A percentile compares a stretch with the other conserved stretches of the same genome.
phyloP scores from a whole-genome alignment of 2,329 filamentous ascomycete genomes.

The Sporothrix brunneoviolacea region DNA sequence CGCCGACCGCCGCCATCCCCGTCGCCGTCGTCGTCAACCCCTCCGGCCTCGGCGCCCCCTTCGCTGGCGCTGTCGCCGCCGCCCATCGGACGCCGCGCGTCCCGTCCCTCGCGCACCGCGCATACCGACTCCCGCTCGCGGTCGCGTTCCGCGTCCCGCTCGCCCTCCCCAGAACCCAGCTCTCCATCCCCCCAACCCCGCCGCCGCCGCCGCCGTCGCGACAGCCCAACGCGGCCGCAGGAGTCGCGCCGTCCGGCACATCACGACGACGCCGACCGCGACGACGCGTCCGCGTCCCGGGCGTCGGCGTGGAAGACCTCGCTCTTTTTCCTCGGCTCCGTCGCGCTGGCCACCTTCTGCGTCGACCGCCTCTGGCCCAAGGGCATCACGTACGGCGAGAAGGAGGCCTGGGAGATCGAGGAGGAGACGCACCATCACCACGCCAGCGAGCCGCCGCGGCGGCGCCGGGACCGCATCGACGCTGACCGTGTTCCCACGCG shows the following conservation, averaged over 20 bases:
- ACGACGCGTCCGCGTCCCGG: background rate
- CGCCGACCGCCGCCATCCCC: background rate
- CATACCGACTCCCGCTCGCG: background rate
- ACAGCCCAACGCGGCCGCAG: background rate
- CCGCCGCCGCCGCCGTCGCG: background rate
- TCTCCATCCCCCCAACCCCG: background rate
- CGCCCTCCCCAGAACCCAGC: background rate
- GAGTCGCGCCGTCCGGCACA: background rate
- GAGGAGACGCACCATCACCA: constrained; percentile 4
- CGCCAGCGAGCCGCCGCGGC: background rate
- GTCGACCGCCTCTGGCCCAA: constrained; percentile 35
- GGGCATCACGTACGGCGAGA: constrained; percentile 31
- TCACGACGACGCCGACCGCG: background rate
- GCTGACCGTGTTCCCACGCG: too few species aligned
- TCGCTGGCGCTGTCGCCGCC: background rate
- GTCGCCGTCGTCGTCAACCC: background rate
- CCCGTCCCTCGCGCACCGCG: background rate
- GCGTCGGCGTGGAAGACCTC: constrained; percentile 26
- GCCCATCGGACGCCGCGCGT: constrained; percentile 1
- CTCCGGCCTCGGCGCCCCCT: background rate
- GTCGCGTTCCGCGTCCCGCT: background rate
- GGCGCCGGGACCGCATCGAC: too few species aligned
- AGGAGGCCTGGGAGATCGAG: constrained; percentile 27
- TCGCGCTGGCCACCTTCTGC: constrained; percentile 31
- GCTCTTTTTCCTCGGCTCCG: constrained; percentile 31